Evolutionary conservation across 1,139 yeast species (phyloP), one percentile per base, ranked within the genome.

Genomic region (Yamadazyma oceani): DNA sequence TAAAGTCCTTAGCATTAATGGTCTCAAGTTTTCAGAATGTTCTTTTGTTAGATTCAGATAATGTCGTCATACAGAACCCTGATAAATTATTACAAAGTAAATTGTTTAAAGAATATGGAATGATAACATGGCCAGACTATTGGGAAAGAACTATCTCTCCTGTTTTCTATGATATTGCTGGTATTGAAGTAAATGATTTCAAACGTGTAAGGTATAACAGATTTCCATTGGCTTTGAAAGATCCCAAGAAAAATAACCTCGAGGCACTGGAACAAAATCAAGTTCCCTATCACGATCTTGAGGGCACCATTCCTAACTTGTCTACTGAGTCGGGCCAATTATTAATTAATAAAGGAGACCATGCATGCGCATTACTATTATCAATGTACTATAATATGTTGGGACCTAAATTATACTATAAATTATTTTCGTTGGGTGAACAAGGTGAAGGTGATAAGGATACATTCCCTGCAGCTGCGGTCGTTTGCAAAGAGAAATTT

Each of bases 41-140:
- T 4, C 51, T 71, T 22, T 53, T 71, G 31, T 48, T 71, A 30
- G 77, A 71, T 47, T 64, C 75, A 6, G 77, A 71, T 42, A 71
- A 70, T 42, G 51, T 69, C 3, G 45, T 65, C 4, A 50, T 70
- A 11, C 45, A 57, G 17, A 60, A 66, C 26, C 75, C 75, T 0
- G 73, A 65, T 31, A 40, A 45, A 4, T 43, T 83, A 2, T 79
- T 85, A 50, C 66, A 66, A 7, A 66, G 75, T 37, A 75, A 73
- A 26, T 76, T 86, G 5, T 85, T 72, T 58, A 58, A 58, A 28
- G 52, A 69, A 15, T 60, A 69, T 35, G 90, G 92, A 1, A 69
- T 83, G 62, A 73, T 85, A 4, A 64, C 83, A 21, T 85, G 94
- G 90, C 92, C 94, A 4, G 95, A 86, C 58, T 85, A 78, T 55